A percentile compares a stretch with the other conserved stretches of the same genome.
phyloP scores from a whole-genome alignment of 164 flowering plant genomes.

The Berberis vulgaris region DNA sequence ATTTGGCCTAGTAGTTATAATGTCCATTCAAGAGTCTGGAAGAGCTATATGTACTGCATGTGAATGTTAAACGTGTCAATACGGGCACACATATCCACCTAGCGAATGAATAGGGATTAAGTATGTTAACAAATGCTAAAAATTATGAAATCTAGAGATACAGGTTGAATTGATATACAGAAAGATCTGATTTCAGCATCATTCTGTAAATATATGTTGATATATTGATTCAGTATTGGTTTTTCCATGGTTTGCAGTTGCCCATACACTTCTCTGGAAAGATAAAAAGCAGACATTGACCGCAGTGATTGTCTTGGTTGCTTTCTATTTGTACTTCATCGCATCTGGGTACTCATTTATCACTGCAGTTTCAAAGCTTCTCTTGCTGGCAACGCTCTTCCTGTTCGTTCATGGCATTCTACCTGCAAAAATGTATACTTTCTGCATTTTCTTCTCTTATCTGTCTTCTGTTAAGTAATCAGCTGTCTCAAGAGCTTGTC shows the following conservation, averaged over 20 bases:
- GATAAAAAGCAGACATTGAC: constrained; percentile 57
- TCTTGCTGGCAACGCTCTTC: constrained; percentile 43
- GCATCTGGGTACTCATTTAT: constrained; percentile 58
- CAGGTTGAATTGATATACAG: too few species aligned
- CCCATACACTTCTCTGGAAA: constrained; percentile 87
- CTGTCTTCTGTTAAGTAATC: not conserved
- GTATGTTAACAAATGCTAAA: too few species aligned
- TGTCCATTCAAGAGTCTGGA: too few species aligned
- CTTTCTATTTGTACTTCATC: constrained; percentile 59
- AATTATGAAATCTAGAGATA: too few species aligned
- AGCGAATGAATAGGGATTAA: too few species aligned
- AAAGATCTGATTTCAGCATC: not conserved
- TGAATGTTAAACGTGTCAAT: too few species aligned
- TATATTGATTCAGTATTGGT: constrained; percentile 3
- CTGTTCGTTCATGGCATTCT: constrained; percentile 69
- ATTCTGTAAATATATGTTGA: not conserved
- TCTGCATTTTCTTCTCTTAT: constrained; percentile 3
- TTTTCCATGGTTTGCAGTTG: constrained; percentile 53
- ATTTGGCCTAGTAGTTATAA: too few species aligned
- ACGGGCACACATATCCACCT: too few species aligned
- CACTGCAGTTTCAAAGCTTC: constrained; percentile 60
- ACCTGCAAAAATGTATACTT: constrained; percentile 64
- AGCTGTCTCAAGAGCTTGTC: too few species aligned
- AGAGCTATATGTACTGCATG: too few species aligned
- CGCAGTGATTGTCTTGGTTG: constrained; percentile 37